Base-by-base conservation (phyloP, 2,329 filamentous ascomycete genomes). In the Didymosphaeria variabile region DNA sequence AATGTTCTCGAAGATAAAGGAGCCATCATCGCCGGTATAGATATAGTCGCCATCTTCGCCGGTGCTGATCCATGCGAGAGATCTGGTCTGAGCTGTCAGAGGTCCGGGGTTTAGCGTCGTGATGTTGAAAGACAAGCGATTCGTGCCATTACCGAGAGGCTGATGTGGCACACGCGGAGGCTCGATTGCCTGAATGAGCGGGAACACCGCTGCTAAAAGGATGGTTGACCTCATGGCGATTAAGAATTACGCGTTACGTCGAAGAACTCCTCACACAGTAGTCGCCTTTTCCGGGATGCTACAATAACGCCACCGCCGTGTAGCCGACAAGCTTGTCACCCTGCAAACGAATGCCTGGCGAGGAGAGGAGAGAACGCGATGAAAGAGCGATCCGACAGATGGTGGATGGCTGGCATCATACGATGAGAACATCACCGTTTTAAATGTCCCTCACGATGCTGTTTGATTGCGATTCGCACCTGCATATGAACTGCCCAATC, bases 41-140 rank as follows among this genome's bases (percentile, higher is more conserved):
- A 90, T 85, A 74, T 87, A 90, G 53, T 87, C 83, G 23, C 88
- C 88, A 65, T 91, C 88, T 34, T 82, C 80, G 1, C 84, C 86
- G 4, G 83, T 84, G 9, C 83, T 79, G 4, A 88, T 82, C 88
- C 88, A 91, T 1, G 81, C 83, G 38, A 81, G 80, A 13, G 81
- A 81, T 13, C 79, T 79, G 0, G 84, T 79, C 1, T 80, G 70
- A 63, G 88, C 81, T 6, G 73, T 21, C 50, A 77, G 66, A 46
- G 64, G 54, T 9, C 73, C 80, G 31, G 81, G 77, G 15, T 71
- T 74, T 0, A 83, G 79, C 10, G 85, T 84, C 0, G 86, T 88
- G 71, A 88, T 83, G 69, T 88, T 88, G 81, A 86, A 90, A 0
- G 80, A 85, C 60, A 90, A 77, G 7, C 87, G 80, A 54, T 84